Base-by-base conservation (phyloP, 2,329 filamentous ascomycete genomes). In the Botrytis cinerea region DNA sequence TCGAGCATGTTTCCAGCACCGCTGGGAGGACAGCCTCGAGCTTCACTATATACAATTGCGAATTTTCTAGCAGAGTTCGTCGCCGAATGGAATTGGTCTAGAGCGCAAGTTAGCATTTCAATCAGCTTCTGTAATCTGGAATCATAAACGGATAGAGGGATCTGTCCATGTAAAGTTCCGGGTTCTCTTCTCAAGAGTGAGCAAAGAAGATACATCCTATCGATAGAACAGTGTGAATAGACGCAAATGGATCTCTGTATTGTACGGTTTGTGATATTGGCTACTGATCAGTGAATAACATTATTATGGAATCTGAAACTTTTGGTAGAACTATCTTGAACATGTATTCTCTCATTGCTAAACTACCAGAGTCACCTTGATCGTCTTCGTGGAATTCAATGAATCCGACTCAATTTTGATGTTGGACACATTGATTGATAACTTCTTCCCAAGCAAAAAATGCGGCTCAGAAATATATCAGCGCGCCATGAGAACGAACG, bases 1-100 rank as follows among this genome's bases (percentile, higher is more conserved):
- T 88, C 87, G 0, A 86, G 84, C 28, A 83, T 87, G 0, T 90
- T 87, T 73, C 86, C 87, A 0, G 83, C 82, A 71, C 87, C 82
- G 40, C 81, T 82, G 1, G 88, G 87, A 75, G 73, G 59, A 18
- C 62, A 74, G 25, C 48, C 32, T 32, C 22, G 67, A 25, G 43
- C 69, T 61, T 25, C 22, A 35, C 12, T 63, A 14, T 62, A 74
- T 43, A 43, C 40, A 20, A 38, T 74, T 28, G 69, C 68, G 22
- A 69, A 72, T n/a, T 9, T 35, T 20, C 46, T 22, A 28, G 46
- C 45, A 10, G 28, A 38, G 16, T 57, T 38, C 28, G 57, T 71
- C 16, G 35, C 25, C n/a, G 43, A 35, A 6, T 25, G 43, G 35
- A 38, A 48, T 16, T 61, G 20, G 12, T 16, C 14, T 25, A 38